Conservation (phyloP, 2,329 filamentous ascomycete species). For the Pleoardoris graminearum region DNA sequence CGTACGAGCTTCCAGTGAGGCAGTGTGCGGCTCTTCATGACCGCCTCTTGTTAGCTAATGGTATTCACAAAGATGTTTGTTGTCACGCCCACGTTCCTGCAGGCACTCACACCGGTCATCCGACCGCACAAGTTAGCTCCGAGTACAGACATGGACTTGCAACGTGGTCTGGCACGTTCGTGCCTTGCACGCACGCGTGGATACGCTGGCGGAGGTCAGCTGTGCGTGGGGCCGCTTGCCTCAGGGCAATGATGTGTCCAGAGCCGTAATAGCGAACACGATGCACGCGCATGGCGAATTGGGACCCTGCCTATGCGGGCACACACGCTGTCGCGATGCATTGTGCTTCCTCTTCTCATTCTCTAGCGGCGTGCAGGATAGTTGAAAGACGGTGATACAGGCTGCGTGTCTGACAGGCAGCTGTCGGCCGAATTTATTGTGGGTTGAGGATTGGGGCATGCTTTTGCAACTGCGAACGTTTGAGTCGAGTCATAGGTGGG, state of each 20-base stretch:
- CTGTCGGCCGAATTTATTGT: too few relatives aligned
- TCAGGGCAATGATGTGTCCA: not conserved
- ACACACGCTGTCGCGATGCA: not conserved
- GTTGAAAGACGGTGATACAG: not conserved
- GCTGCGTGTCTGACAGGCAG: not conserved
- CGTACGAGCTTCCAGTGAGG: constrained; percentile 49
- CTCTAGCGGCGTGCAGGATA: not conserved
- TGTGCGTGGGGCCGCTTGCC: too few relatives aligned
- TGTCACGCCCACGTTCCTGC: too few relatives aligned
- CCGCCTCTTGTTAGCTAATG: not conserved
- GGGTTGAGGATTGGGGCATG: too few relatives aligned
- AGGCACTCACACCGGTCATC: too few relatives aligned
- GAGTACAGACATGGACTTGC: not conserved
- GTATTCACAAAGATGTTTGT: too few relatives aligned
- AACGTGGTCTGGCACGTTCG: constrained; percentile 8
- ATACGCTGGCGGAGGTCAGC: constrained; percentile 9
- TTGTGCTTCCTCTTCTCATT: not conserved
- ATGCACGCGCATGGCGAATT: not conserved
- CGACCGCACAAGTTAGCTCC: not conserved
- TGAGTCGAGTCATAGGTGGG: not conserved
- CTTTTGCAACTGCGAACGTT: constrained; percentile 10
- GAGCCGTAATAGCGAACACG: not conserved
- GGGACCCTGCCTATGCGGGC: not conserved
- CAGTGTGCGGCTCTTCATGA: constrained; percentile 1
- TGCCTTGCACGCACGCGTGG: constrained; percentile 11